phyloP scores from a whole-genome alignment of 805 yeast species.

The Starmerella etchellsii region DNA sequence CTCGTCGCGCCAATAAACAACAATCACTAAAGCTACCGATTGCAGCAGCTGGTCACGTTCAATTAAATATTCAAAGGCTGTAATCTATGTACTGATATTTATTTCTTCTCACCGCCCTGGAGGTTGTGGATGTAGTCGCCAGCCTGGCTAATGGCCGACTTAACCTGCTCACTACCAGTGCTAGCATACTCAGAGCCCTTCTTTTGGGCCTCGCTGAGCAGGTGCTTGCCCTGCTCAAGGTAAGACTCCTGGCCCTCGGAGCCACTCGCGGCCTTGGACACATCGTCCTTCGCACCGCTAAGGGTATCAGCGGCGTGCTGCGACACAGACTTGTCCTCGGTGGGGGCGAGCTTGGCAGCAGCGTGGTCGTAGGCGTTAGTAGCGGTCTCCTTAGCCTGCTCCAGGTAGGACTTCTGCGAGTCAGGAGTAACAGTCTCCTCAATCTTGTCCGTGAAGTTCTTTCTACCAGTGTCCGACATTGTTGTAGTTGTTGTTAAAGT shows the following conservation, averaged over 20 bases:
- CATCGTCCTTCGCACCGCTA: slow-evolving; percentile 43
- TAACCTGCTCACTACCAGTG: slow-evolving; percentile 16
- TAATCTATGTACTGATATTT: not conserved
- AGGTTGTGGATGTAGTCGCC: slow-evolving; percentile 24
- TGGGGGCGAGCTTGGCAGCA: slow-evolving; percentile 39
- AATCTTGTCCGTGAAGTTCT: slow-evolving; percentile 56
- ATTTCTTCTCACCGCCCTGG: slow-evolving; percentile 20
- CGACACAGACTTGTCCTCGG: slow-evolving; percentile 34
- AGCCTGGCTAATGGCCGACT: slow-evolving; percentile 21
- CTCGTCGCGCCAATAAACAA: no score
- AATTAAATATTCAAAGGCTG: no score
- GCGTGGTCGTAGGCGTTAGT: slow-evolving; percentile 56
- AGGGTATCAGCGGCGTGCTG: slow-evolving; percentile 59
- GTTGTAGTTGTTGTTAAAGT: slow-evolving; percentile 77
- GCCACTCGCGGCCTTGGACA: slow-evolving; percentile 33
- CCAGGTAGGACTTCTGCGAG: slow-evolving; percentile 45
- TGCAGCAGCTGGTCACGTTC: no score
- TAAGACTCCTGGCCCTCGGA: slow-evolving; percentile 28
- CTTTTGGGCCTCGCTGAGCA: slow-evolving; percentile 11
- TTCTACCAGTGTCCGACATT: slow-evolving; percentile 46
- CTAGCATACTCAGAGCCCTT: slow-evolving; percentile 20
- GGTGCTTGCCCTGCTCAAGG: slow-evolving; percentile 24
- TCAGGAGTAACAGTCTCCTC: slow-evolving; percentile 60
- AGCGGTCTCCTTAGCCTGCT: slow-evolving; percentile 57
- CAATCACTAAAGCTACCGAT: no score